Evolutionary conservation across 352 stramenopile genomes (phyloP).

Genomic region (Phytophthora podocarpi): DNA sequence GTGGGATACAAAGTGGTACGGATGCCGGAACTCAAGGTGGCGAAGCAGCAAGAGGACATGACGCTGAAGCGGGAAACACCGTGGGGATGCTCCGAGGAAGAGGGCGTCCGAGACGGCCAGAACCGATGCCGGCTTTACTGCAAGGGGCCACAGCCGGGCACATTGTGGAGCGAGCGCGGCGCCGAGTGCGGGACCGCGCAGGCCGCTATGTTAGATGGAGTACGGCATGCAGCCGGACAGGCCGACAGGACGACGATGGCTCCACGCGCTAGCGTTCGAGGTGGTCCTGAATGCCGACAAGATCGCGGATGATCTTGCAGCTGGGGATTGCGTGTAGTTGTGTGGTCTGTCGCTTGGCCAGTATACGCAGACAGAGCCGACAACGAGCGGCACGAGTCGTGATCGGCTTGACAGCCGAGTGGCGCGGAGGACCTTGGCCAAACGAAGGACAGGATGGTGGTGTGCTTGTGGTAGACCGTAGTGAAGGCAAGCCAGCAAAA

Average conservation of each 20-base stretch:
- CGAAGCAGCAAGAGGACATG: no score
- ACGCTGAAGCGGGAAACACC: no score
- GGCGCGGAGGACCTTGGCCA: no score
- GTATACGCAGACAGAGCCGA: no score
- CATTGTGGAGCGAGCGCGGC: not conserved
- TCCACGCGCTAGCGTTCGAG: not conserved
- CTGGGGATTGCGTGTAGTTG: slow-evolving; percentile 18
- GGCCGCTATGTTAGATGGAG: not conserved
- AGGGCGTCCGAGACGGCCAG: not conserved
- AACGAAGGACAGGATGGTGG: no score
- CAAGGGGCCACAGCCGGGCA: not conserved
- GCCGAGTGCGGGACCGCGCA: not conserved
- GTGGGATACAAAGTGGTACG: no score
- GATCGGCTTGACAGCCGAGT: no score
- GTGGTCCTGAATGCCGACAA: not conserved
- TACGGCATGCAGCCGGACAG: not conserved
- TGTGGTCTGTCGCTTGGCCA: no score
- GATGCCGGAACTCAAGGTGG: no score
- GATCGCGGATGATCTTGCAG: slow-evolving; percentile 4
- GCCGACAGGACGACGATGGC: not conserved
- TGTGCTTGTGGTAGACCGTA: no score
- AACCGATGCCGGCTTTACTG: not conserved
- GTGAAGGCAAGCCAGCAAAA: no score
- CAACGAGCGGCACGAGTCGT: no score
- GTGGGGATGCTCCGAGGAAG: slow-evolving; percentile 1